Evolutionary conservation across 495 filamentous ascomycete genomes (phyloP).

Genomic region (Lentithecium fluviatile): DNA sequence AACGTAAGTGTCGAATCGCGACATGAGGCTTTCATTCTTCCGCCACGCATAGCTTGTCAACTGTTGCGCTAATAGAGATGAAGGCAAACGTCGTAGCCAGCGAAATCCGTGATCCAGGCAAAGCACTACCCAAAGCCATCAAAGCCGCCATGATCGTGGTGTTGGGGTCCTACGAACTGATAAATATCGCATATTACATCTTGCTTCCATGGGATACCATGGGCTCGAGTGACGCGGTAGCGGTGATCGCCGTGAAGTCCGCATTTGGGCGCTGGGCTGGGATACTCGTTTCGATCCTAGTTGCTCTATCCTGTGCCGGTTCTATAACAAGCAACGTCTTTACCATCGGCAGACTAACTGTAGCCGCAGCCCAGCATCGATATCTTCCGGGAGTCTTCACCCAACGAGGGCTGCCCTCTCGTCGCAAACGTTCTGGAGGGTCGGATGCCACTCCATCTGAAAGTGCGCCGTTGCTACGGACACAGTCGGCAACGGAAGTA

Average conservation of each 20-base stretch:
- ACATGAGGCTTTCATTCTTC: not conserved
- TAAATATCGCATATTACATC: slow-evolving; percentile 31
- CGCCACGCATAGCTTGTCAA: not conserved
- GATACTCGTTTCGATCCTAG: slow-evolving; percentile 23
- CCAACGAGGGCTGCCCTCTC: slow-evolving; percentile 11
- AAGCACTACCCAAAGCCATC: slow-evolving; percentile 37
- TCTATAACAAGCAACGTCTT: slow-evolving; percentile 32
- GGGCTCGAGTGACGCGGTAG: slow-evolving; percentile 21
- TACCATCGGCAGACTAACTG: slow-evolving; percentile 21
- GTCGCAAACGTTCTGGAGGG: not conserved
- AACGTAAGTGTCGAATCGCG: slow-evolving; percentile 28
- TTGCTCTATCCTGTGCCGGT: slow-evolving; percentile 26
- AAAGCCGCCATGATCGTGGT: slow-evolving; percentile 39
- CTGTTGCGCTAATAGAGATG: not conserved
- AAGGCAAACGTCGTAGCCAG: slow-evolving; percentile 42
- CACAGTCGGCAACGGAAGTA: not conserved
- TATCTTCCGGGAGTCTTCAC: slow-evolving; percentile 26
- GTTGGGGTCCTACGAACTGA: slow-evolving; percentile 37
- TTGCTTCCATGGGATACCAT: slow-evolving; percentile 28
- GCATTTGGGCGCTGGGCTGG: slow-evolving; percentile 21
- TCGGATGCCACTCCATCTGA: too few species aligned
- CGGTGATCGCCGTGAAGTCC: slow-evolving; percentile 17
- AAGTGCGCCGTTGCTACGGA: not conserved
- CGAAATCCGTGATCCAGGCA: slow-evolving; percentile 39
- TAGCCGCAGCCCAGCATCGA: slow-evolving; percentile 20